Evolutionary conservation across 2,329 filamentous ascomycete species (phyloP).

Genomic region (Acrocalymma vagum): DNA sequence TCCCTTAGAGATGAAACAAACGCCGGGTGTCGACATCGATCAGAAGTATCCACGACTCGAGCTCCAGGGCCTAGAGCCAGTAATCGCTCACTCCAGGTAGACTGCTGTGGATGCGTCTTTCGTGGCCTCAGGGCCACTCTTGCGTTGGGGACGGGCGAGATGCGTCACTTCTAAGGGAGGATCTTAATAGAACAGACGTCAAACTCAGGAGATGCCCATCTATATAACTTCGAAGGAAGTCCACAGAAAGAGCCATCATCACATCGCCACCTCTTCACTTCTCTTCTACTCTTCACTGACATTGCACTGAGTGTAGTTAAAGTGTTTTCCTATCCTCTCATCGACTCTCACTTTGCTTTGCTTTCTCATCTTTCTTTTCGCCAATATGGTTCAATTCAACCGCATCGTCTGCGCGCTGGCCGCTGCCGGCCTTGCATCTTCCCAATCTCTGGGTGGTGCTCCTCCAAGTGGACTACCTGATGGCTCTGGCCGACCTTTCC

Average conservation of each 20-base stretch:
- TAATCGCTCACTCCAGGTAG: not conserved
- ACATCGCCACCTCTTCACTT: slow-evolving; percentile 2
- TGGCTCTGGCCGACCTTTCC: slow-evolving; percentile 1
- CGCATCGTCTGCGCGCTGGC: slow-evolving; percentile 9
- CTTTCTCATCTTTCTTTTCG: not conserved
- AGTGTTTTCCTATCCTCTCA: not conserved
- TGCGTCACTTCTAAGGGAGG: no score
- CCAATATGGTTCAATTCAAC: slow-evolving; percentile 10
- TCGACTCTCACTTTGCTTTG: not conserved
- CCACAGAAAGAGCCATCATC: not conserved
- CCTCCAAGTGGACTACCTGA: slow-evolving; percentile 1
- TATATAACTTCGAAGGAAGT: slow-evolving; percentile 1
- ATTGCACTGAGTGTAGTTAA: slow-evolving; percentile 1
- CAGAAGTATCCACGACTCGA: not conserved
- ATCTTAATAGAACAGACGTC: not conserved
- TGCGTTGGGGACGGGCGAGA: no score
- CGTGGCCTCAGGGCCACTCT: no score
- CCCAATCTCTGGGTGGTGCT: slow-evolving; percentile 4
- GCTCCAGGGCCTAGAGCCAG: not conserved
- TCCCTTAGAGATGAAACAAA: slow-evolving; percentile 4
- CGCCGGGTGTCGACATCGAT: slow-evolving; percentile 1
- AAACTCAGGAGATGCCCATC: no score
- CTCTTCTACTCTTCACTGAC: not conserved
- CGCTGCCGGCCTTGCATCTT: slow-evolving; percentile 4
- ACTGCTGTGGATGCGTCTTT: not conserved